Base-by-base conservation (phyloP, 148 eudicot species). In the Fagopyrum homotropicum region DNA sequence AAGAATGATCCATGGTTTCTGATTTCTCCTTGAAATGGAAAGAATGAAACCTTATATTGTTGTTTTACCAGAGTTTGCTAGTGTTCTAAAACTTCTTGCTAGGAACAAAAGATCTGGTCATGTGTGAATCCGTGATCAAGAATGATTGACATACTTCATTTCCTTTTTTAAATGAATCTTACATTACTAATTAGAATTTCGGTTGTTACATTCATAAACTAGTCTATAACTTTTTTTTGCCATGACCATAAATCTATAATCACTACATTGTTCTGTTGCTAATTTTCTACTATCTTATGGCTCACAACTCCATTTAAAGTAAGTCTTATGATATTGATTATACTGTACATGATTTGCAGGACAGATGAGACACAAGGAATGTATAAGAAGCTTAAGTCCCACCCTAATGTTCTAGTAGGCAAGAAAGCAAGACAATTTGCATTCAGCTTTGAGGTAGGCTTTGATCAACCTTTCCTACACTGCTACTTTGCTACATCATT, bases 301-400 rank as follows among this genome's bases (percentile, higher is more conserved):
- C 45, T 29, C 5, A 30, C 45, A 9, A 7, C 29, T 63, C n/a
- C 29, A 5, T 15, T 43, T 5, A 17, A 66, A 66, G 12, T 12
- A 14, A 66, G 16, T 66, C 45, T 8, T 35, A 66, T 66, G 44
- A 40, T 66, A 14, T 43, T 35, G 12, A 66, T 9, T 3, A 3
- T 12, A 35, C 40, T 0, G 45, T 63, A 45, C 69, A 63, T 63
- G 45, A 30, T 64, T 64, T 79, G 80, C 88, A 93, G 97, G 90
- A 4, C 86, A 29, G 89, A 84, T 51, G 89, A 91, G 78, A 97
- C 98, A 54, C 92, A 86, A 71, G 60, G 11, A 9, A 89, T 91
- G 97, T 93, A 93, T 77, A 93, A 89, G 84, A 93, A 81, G 80
- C 97, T 93, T 74, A 90, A 88, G 82, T 82, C 95, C 52, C 98